Conservation (phyloP, 306 rosid genomes). For the Heteromeles arbutifolia region DNA sequence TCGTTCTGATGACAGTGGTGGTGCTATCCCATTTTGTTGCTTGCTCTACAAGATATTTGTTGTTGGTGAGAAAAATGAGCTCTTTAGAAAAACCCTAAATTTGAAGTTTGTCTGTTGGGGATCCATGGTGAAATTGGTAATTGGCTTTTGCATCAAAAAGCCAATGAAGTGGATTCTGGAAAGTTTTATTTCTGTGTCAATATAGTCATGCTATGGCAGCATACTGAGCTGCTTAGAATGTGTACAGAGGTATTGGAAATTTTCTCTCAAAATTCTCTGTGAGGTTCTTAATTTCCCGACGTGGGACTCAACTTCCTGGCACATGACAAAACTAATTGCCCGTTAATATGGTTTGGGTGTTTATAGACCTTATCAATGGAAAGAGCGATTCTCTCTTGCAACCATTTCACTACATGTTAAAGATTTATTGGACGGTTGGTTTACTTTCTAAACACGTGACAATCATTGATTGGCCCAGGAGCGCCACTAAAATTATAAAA, state of each 20-base stretch:
- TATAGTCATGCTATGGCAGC: slow-evolving; percentile 1
- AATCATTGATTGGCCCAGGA: background rate
- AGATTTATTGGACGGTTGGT: too few relatives aligned
- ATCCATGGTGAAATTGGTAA: slow-evolving; percentile 4
- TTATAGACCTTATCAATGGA: too few relatives aligned
- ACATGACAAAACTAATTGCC: too few relatives aligned
- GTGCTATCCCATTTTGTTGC: slow-evolving; percentile 9
- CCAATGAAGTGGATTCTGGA: slow-evolving; percentile 7
- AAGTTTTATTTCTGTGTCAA: slow-evolving; percentile 6
- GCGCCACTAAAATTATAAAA: too few relatives aligned
- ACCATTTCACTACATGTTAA: too few relatives aligned
- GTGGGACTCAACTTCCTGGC: too few relatives aligned
- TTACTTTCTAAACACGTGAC: too few relatives aligned
- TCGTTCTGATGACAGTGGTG: slow-evolving; percentile 35
- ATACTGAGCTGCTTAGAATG: slow-evolving; percentile 20
- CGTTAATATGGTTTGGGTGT: too few relatives aligned
- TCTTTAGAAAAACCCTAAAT: background rate
- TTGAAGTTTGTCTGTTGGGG: slow-evolving; percentile 15
- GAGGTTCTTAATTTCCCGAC: too few relatives aligned
- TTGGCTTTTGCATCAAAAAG: slow-evolving; percentile 18
- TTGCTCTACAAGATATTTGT: slow-evolving; percentile 7
- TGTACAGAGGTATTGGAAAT: slow-evolving; percentile 23
- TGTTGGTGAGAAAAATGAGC: slow-evolving; percentile 4
- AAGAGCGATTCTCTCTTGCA: background rate
- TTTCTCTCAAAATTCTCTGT: background rate